Evolutionary conservation across 1,139 yeast species (phyloP).

Genomic region (Debaryomyces fabryi): DNA sequence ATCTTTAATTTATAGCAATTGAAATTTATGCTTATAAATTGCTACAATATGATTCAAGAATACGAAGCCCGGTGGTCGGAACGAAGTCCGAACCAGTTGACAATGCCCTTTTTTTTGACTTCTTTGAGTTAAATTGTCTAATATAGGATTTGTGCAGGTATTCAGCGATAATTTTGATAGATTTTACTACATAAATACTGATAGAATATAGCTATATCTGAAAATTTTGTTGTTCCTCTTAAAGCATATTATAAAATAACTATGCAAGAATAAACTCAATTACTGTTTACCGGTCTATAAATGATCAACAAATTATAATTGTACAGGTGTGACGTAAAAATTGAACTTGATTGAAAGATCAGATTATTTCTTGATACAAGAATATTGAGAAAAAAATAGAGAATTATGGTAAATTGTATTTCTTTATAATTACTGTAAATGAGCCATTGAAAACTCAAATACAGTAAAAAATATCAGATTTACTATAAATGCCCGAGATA

Average conservation of each 20-base stretch:
- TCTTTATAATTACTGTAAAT: not conserved
- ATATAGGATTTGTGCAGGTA: too few relatives aligned
- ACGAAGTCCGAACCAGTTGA: not conserved
- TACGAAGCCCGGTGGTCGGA: not conserved
- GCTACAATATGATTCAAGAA: not conserved
- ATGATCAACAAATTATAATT: too few relatives aligned
- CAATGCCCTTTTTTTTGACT: not conserved
- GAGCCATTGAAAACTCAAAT: constrained; percentile 1
- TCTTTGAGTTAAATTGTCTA: too few relatives aligned
- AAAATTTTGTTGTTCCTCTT: too few relatives aligned
- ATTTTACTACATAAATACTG: too few relatives aligned
- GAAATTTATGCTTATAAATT: not conserved
- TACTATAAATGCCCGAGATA: not conserved
- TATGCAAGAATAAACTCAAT: too few relatives aligned
- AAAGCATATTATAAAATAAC: too few relatives aligned
- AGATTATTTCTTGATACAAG: not conserved
- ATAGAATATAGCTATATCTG: too few relatives aligned
- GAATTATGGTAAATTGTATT: not conserved
- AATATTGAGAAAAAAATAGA: not conserved
- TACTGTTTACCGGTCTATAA: too few relatives aligned
- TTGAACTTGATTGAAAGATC: too few relatives aligned
- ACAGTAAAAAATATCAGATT: constrained; percentile 4
- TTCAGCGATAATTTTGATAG: too few relatives aligned
- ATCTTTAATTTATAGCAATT: not conserved
- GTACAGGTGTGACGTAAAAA: too few relatives aligned